Evolutionary conservation across 2,329 filamentous ascomycete genomes (phyloP).

Genomic region (Diaporthe capsici): DNA sequence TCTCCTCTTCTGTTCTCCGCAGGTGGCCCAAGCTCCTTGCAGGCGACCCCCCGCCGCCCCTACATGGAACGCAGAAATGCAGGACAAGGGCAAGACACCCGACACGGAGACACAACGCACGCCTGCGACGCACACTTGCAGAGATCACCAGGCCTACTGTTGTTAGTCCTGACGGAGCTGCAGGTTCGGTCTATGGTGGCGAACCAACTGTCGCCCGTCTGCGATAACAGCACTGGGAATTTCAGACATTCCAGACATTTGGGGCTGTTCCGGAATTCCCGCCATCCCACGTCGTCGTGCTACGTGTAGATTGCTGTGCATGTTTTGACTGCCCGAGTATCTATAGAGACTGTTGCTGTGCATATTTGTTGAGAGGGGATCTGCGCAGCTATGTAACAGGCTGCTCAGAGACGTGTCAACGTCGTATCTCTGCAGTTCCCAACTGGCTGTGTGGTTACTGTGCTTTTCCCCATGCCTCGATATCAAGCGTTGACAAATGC

Average conservation of each 20-base stretch:
- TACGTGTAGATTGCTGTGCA: not conserved
- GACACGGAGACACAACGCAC: not conserved
- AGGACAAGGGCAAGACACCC: not conserved
- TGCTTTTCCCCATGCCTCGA: not conserved
- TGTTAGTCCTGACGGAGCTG: not conserved
- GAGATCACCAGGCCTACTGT: constrained; percentile 19
- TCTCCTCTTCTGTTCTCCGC: constrained; percentile 11
- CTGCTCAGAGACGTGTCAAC: not conserved
- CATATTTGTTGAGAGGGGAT: not conserved
- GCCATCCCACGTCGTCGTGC: not conserved
- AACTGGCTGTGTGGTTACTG: not conserved
- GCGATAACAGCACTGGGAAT: not conserved
- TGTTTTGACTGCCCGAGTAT: not conserved
- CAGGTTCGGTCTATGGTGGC: not conserved
- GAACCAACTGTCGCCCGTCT: not conserved
- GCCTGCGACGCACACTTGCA: not conserved
- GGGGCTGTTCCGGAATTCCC: not conserved
- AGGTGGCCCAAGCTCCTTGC: constrained; percentile 33
- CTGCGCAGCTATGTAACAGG: not conserved
- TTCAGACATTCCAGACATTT: not conserved
- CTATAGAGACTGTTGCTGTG: not conserved
- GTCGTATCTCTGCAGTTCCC: not conserved
- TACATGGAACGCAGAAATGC: not conserved
- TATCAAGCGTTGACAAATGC: not conserved
- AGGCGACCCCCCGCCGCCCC: not conserved